Conservation (phyloP, 805 yeast genomes). For the Saccharomycopsis vini region DNA sequence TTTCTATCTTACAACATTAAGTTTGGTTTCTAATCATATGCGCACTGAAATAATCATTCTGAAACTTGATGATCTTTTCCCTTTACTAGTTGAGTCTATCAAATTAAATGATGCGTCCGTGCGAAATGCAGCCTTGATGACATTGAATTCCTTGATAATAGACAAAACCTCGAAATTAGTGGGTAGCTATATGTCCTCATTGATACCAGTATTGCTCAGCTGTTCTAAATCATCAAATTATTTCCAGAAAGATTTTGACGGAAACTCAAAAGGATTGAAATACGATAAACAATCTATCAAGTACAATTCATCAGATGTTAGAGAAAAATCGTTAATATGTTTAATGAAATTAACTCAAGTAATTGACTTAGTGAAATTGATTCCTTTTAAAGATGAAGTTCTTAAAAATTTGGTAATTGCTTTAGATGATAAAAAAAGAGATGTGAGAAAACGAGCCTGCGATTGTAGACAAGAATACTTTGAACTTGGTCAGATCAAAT, state of each 20-base stretch:
- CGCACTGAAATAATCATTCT: slow-evolving; percentile 55
- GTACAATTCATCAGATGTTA: slow-evolving; percentile 39
- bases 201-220: slow-evolving; percentile 46
- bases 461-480: slow-evolving; percentile 72
- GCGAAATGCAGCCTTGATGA: slow-evolving; percentile 50
- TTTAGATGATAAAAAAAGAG: slow-evolving; percentile 67
- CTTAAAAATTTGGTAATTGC: slow-evolving; percentile 39
- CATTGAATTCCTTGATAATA: slow-evolving; percentile 43
- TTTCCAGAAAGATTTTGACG: slow-evolving; percentile 15
- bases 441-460: slow-evolving; percentile 66
- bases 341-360: slow-evolving; percentile 38
- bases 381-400: slow-evolving; percentile 44
- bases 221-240: slow-evolving; percentile 23
- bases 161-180: slow-evolving; percentile 47
- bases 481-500: slow-evolving; percentile 29
- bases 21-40: slow-evolving; percentile 57
- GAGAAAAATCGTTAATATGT: slow-evolving; percentile 49
- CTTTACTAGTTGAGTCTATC: slow-evolving; percentile 62
- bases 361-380: slow-evolving; percentile 32
- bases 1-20: slow-evolving; percentile 54
- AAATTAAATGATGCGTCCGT: slow-evolving; percentile 39
- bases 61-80: slow-evolving; percentile 55
- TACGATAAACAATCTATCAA: slow-evolving; percentile 20
- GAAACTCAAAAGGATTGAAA: slow-evolving; percentile 11
- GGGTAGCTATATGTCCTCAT: slow-evolving; percentile 42